These are phyloP conservation scores for Malassezia pachydermatis DNA, from an alignment of 1,284 basidiomycete species.

Conservation along the genomic window DNA sequence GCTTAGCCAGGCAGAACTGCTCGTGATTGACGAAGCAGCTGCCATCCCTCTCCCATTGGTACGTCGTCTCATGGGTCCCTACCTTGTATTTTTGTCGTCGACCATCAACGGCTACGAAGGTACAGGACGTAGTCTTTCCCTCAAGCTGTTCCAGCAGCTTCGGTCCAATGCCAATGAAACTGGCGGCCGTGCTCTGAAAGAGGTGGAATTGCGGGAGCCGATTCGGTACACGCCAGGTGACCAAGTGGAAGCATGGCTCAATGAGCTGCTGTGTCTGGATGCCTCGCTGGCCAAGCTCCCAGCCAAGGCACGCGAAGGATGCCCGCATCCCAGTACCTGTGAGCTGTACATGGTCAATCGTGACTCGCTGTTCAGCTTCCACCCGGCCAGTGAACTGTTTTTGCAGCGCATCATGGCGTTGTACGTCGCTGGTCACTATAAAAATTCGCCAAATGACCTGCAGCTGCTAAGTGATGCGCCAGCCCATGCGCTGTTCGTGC, in stretches of 20 bases:
- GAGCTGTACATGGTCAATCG: conserved; percentile 91
- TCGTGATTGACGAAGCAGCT: conserved; percentile 96
- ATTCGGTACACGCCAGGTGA: conserved; percentile 85
- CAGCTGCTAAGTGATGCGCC: conserved; percentile 94
- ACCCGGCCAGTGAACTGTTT: conserved; percentile 91
- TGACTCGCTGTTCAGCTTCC: conserved; percentile 93
- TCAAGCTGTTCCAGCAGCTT: conserved; percentile 94
- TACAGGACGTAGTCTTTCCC: conserved; percentile 87
- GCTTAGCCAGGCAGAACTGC: conserved; percentile 89
- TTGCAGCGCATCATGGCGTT: conserved; percentile 96
- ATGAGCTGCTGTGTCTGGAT: conserved; percentile 80
- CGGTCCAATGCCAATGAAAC: conserved; percentile 60
- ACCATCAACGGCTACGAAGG: conserved; percentile 99
- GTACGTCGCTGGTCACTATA: conserved; percentile 95
- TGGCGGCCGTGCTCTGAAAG: conserved; percentile 61
- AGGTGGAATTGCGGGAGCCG: conserved; percentile 88
- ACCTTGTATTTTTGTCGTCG: conserved; percentile 94
- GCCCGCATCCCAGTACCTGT: conserved; percentile 81
- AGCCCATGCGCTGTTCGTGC: conserved; percentile 89
- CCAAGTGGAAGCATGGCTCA: conserved; percentile 88
- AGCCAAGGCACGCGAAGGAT: conserved; percentile 17
- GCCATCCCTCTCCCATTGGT: conserved; percentile 94
- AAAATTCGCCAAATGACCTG: conserved; percentile 96
- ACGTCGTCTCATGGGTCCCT: conserved; percentile 85
- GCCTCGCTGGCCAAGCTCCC: conserved; percentile 23